Evolutionary conservation across 2,329 filamentous ascomycete species (phyloP).

Genomic region (Fusarium sp.): DNA sequence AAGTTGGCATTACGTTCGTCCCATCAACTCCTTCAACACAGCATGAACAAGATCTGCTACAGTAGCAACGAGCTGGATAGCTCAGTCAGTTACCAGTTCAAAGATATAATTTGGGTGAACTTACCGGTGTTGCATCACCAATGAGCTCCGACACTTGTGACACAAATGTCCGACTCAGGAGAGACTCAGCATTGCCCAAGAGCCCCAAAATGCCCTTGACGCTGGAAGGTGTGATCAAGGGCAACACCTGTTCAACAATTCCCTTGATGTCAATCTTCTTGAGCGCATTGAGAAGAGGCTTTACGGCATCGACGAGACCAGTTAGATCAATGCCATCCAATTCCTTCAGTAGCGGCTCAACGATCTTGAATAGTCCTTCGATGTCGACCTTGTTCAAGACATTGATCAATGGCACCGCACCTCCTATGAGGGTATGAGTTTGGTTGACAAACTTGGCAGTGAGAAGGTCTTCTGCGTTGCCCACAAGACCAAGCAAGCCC

Average conservation of each 20-base stretch:
- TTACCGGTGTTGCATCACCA: slow-evolving; percentile 42
- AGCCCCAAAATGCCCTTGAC: slow-evolving; percentile 53
- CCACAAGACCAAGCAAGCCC: slow-evolving; percentile 51
- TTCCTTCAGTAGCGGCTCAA: slow-evolving; percentile 52
- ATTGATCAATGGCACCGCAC: slow-evolving; percentile 52
- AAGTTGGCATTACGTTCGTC: slow-evolving; percentile 22
- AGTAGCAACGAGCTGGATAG: slow-evolving; percentile 48
- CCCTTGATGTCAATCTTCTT: slow-evolving; percentile 54
- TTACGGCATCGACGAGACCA: slow-evolving; percentile 50
- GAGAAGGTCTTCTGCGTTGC: slow-evolving; percentile 54
- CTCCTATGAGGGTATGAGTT: slow-evolving; percentile 53
- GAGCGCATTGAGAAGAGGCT: slow-evolving; percentile 53
- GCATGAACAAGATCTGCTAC: slow-evolving; percentile 50
- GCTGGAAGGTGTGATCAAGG: slow-evolving; percentile 55
- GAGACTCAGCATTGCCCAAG: slow-evolving; percentile 53
- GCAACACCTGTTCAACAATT: slow-evolving; percentile 51
- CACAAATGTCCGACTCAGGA: slow-evolving; percentile 55
- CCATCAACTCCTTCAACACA: slow-evolving; percentile 47
- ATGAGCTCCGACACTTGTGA: slow-evolving; percentile 58
- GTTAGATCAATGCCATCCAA: slow-evolving; percentile 50
- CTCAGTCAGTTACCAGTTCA: neutral
- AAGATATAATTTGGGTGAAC: neutral
- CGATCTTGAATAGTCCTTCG: slow-evolving; percentile 49
- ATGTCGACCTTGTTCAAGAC: slow-evolving; percentile 54
- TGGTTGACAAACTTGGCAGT: slow-evolving; percentile 55